Percentiles rank a stretch among this genome's conserved stretches.
These are phyloP conservation scores for Isabelozyma gotoi DNA, from an alignment of 805 yeast genomes.

Conservation along the genomic window DNA sequence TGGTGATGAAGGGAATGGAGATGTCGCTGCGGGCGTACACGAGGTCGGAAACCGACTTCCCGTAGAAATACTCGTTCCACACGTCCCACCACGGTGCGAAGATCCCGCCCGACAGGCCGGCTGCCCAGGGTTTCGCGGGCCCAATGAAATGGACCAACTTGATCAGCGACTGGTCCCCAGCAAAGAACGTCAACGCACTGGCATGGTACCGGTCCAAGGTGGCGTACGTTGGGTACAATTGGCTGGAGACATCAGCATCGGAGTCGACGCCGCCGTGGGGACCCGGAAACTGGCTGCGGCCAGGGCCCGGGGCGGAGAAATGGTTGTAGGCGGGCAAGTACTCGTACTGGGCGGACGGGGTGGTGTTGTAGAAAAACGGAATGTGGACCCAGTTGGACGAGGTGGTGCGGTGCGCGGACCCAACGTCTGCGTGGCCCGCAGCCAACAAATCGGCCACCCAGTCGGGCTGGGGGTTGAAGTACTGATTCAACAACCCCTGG, in stretches of 20 bases:
- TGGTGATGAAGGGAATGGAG: background rate
- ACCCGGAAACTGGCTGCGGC: no score
- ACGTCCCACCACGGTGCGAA: slow-evolving; percentile 39
- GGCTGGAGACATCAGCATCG: background rate
- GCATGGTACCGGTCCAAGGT: slow-evolving; percentile 15
- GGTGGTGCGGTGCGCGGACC: background rate
- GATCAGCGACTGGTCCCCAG: slow-evolving; percentile 24
- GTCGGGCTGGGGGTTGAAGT: slow-evolving; percentile 49
- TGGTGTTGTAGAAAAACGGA: slow-evolving; percentile 84
- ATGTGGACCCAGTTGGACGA: slow-evolving; percentile 60
- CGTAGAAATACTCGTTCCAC: slow-evolving; percentile 32
- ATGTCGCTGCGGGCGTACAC: slow-evolving; percentile 3
- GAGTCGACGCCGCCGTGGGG: background rate
- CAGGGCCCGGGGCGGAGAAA: slow-evolving; percentile 28
- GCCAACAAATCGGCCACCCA: slow-evolving; percentile 26
- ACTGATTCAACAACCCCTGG: slow-evolving; percentile 84
- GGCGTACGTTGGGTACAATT: slow-evolving; percentile 4
- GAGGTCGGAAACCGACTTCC: slow-evolving; percentile 20
- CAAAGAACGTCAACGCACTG: slow-evolving; percentile 17
- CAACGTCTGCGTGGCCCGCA: slow-evolving; percentile 1
- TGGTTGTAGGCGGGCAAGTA: slow-evolving; percentile 67
- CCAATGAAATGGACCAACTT: slow-evolving; percentile 72
- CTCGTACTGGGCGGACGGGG: slow-evolving; percentile 62
- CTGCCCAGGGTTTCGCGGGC: slow-evolving; percentile 55
- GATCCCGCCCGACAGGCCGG: slow-evolving; percentile 13